These are phyloP conservation scores for Toxoplasma gondii DNA, from an alignment of 169 alveolate genomes.

Conservation along the genomic window DNA sequence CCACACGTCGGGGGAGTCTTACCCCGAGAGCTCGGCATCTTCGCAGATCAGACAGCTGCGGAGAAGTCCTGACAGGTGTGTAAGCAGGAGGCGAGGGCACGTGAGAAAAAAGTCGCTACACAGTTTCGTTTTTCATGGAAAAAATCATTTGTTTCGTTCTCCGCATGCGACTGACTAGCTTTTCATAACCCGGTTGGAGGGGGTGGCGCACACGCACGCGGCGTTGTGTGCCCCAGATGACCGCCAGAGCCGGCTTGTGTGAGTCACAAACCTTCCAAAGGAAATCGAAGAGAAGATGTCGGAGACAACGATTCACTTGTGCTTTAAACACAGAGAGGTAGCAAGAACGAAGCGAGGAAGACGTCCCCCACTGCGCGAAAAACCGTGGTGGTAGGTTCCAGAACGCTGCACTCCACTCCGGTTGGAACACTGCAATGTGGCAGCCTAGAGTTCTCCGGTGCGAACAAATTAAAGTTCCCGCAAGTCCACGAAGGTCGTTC, in stretches of 20 bases:
- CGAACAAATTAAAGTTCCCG: neutral
- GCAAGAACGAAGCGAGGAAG: neutral
- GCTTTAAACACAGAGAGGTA: neutral
- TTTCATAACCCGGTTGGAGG: neutral
- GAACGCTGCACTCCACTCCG: neutral
- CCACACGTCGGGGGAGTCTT: neutral
- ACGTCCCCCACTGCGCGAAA: conserved; percentile 7
- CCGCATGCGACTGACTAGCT: neutral
- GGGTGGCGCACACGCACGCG: neutral
- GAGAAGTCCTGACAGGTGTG: neutral
- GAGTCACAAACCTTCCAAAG: neutral
- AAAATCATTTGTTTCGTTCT: neutral
- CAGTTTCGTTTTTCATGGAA: neutral
- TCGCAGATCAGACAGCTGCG: too few relatives aligned
- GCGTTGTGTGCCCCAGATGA: neutral
- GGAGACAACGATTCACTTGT: neutral
- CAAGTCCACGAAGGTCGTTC: neutral
- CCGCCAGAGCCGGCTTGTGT: neutral
- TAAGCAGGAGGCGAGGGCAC: neutral
- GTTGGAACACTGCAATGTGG: neutral
- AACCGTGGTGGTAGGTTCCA: neutral
- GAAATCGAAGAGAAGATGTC: neutral
- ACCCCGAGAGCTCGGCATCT: neutral
- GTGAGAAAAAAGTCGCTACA: neutral
- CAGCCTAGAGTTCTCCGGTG: too few relatives aligned